Evolutionary conservation across 2,329 filamentous ascomycete species (phyloP).

Genomic region (Penicillium sp.): DNA sequence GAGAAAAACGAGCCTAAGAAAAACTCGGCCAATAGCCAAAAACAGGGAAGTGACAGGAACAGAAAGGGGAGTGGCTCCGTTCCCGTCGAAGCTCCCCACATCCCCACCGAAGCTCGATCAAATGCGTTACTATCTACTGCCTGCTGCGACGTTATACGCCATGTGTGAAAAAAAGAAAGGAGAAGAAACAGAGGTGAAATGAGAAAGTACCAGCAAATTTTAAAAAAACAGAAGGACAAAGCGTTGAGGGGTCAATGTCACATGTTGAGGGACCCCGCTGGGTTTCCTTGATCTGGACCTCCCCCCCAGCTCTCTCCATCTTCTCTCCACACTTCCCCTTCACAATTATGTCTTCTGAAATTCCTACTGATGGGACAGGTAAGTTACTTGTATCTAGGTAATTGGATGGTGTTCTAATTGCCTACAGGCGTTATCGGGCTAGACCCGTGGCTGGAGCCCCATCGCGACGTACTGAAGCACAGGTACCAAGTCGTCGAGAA

Average conservation of each 20-base stretch:
- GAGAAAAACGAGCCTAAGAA: not conserved
- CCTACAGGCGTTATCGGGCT: conserved; percentile 75
- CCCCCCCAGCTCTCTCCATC: conserved; percentile 1
- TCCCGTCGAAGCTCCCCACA: not conserved
- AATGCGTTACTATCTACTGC: not conserved
- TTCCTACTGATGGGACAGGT: conserved; percentile 25
- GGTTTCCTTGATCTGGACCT: conserved; percentile 11
- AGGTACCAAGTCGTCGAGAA: conserved; percentile 77
- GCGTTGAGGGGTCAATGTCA: conserved; percentile 19
- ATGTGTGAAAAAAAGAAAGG: not conserved
- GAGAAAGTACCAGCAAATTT: not conserved
- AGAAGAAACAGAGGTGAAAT: not conserved
- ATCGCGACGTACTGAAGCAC: conserved; percentile 72
- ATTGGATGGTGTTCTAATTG: not conserved
- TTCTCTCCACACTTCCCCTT: not conserved
- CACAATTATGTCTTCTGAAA: conserved; percentile 5
- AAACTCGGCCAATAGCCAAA: not conserved
- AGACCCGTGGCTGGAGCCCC: conserved; percentile 87
- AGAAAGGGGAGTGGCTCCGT: not conserved
- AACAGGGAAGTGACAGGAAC: not conserved
- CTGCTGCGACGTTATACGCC: not conserved
- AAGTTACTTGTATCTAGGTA: conserved; percentile 4
- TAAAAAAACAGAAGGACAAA: conserved; percentile 1
- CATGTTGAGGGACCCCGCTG: conserved; percentile 14
- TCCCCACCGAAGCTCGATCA: not conserved